Evolutionary conservation across 306 rosid genomes (phyloP), one percentile per base, ranked within the genome.

Genomic region (Cucumis hystrix): DNA sequence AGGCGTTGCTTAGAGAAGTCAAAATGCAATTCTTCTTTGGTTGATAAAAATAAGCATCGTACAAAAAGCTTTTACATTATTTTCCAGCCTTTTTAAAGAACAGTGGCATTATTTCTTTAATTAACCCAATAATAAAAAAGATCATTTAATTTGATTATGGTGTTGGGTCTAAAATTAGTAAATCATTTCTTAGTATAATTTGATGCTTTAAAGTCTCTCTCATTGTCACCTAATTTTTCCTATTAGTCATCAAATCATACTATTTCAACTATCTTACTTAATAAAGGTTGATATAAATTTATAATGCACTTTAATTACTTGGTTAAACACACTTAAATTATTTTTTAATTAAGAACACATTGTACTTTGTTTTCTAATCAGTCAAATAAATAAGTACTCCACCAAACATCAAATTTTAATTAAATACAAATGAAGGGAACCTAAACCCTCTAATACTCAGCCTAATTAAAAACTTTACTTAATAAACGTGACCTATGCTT

Each of bases 141-240:
- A 18, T 39, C 73, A 10, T 40, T 39, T 18, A 10, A 20, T 40
- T 66, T 40, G 28, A 66, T 18, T 66, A 16, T 15, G 6, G 5
- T 66, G 30, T 66, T 66, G 73, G 73, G 73, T 66, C 73, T n/a
- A 39, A 7, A 66, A 66, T 66, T 66, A 66, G 73, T 39, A 18
- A 20, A 0, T 30, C 28, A 39, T 5, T n/a, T 40, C 30, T 16
- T 18, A 2, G 8, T 35, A 35, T 63, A 8, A 35, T 10, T 65
- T 37, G 43, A 37, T 65, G 71, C 72, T 64, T 35, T 17, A 3
- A 37, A 37, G 28, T 23, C 3, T 35, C 28, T 65, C 17, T 47
- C 54, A 65, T 16, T 5, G 25, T 9, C 71, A 18, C 51, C 5
- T 47, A 47, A 65, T 17, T 4, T 65, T 8, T 65, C 10, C 10